These are phyloP conservation scores for Metschnikowia proteae DNA, from an alignment of 805 yeast genomes.

Conservation along the genomic window DNA sequence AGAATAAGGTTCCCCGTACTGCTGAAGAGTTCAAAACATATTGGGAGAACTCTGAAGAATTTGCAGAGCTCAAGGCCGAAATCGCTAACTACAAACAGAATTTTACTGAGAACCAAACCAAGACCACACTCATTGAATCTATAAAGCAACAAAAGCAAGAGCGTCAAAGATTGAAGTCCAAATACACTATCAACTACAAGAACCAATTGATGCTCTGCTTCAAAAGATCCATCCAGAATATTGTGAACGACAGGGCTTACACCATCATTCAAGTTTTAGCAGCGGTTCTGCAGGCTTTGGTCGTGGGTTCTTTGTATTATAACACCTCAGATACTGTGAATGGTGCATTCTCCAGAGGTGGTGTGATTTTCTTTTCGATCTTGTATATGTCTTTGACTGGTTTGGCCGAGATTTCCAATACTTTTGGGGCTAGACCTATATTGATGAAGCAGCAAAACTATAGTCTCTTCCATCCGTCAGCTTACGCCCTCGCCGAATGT, in stretches of 20 bases:
- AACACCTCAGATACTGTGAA: slow-evolving; percentile 45
- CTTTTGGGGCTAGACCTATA: slow-evolving; percentile 24
- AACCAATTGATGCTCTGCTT: slow-evolving; percentile 50
- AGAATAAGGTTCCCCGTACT: slow-evolving; percentile 52
- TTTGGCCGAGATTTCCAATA: slow-evolving; percentile 40
- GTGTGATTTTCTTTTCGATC: slow-evolving; percentile 56
- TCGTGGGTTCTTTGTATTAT: slow-evolving; percentile 61
- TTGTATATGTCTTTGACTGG: slow-evolving; percentile 51
- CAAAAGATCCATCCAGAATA: slow-evolving; percentile 51
- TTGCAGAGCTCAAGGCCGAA: slow-evolving; percentile 19
- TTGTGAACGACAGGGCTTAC: slow-evolving; percentile 54
- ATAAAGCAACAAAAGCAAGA: slow-evolving; percentile 36
- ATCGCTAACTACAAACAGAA: slow-evolving; percentile 15
- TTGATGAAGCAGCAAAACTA: slow-evolving; percentile 30
- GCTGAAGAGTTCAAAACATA: slow-evolving; percentile 57
- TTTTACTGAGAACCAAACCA: slow-evolving; percentile 11
- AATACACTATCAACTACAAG: slow-evolving; percentile 40
- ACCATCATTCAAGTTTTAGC: slow-evolving; percentile 45
- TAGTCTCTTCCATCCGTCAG: slow-evolving; percentile 28
- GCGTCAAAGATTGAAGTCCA: slow-evolving; percentile 35
- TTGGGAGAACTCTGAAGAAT: slow-evolving; percentile 51
- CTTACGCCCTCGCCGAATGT: slow-evolving; percentile 25
- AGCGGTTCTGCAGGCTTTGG: slow-evolving; percentile 52
- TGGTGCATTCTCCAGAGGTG: slow-evolving; percentile 65
- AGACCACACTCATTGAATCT: slow-evolving; percentile 32